Conservation (phyloP, 768 basidiomycete genomes). For the Pleurotus giganteus region DNA sequence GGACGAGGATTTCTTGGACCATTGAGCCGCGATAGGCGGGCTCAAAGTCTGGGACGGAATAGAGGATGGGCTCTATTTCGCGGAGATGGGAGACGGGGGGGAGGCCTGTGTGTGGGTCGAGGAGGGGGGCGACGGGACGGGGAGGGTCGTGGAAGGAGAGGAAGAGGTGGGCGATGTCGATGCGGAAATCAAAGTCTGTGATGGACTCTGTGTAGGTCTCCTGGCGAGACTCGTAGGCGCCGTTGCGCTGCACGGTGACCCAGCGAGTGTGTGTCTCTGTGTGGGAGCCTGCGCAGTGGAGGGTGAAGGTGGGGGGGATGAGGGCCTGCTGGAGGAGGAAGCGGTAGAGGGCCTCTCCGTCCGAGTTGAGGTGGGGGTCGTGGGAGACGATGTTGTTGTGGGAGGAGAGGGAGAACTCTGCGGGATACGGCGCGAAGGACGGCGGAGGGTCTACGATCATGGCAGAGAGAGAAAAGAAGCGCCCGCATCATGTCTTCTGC, state of each 20-base stretch:
- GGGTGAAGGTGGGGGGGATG: slow-evolving; percentile 39
- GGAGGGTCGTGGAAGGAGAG: slow-evolving; percentile 17
- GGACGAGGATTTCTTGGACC: slow-evolving; percentile 51
- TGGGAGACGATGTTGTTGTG: slow-evolving; percentile 62
- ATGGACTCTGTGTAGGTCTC: slow-evolving; percentile 61
- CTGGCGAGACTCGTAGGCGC: slow-evolving; percentile 29
- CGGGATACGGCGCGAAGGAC: slow-evolving; percentile 58
- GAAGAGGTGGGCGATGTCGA: slow-evolving; percentile 50
- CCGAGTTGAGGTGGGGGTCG: slow-evolving; percentile 65
- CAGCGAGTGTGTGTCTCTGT: slow-evolving; percentile 48
- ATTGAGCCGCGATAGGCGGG: slow-evolving; percentile 67
- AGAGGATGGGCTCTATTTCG: slow-evolving; percentile 38
- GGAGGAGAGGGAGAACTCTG: slow-evolving; percentile 50
- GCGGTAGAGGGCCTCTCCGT: slow-evolving; percentile 72
- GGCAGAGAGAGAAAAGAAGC: slow-evolving; percentile 14
- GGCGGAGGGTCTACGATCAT: slow-evolving; percentile 53
- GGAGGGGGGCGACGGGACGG: slow-evolving; percentile 10
- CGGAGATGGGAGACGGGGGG: slow-evolving; percentile 13
- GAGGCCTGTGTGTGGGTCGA: slow-evolving; percentile 10
- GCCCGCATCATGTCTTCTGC: slow-evolving; percentile 21
- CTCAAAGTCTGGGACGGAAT: slow-evolving; percentile 60
- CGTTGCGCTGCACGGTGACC: slow-evolving; percentile 37
- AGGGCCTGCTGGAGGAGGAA: slow-evolving; percentile 64
- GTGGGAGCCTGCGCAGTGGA: slow-evolving; percentile 57
- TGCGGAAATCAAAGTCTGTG: slow-evolving; percentile 67